Evolutionary conservation across 2,329 filamentous ascomycete species (phyloP).

Genomic region (Monilinia polystroma): DNA sequence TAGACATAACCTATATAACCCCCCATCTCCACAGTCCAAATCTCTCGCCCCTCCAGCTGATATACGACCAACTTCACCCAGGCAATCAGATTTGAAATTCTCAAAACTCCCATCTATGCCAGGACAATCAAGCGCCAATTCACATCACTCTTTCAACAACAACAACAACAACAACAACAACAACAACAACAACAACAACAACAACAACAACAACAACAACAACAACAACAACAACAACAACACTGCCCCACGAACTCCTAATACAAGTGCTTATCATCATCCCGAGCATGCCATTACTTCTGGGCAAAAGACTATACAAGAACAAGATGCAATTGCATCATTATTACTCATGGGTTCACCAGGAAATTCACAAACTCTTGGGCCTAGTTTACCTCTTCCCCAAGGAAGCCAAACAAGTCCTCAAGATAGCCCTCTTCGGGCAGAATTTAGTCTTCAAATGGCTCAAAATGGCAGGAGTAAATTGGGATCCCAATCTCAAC

Average conservation of each 20-base stretch:
- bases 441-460: conserved; percentile 35
- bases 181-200: conserved; percentile 23
- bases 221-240: conserved; percentile 23
- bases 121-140: conserved; percentile 20
- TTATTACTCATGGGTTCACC: conserved; percentile 80
- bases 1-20: conserved; percentile 35
- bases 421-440: conserved; percentile 38
- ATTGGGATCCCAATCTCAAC: conserved; percentile 22
- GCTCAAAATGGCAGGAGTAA: conserved; percentile 33
- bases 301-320: conserved; percentile 64
- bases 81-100: conserved; percentile 38
- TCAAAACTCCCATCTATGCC: conserved; percentile 36
- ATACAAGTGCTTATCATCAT: conserved; percentile 11
- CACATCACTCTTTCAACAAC: conserved; percentile 16
- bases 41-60: conserved; percentile 42
- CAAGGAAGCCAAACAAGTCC: conserved; percentile 38
- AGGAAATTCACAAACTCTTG: conserved; percentile 65
- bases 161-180: conserved; percentile 23
- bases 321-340: conserved; percentile 79
- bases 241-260: conserved; percentile 36
- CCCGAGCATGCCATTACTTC: conserved; percentile 51
- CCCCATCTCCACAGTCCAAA: conserved; percentile 48
- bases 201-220: conserved; percentile 20
- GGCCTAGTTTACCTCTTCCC: conserved; percentile 51
- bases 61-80: conserved; percentile 39